Base-by-base conservation (phyloP, 768 basidiomycete genomes). In the Mycena leptocephala region DNA sequence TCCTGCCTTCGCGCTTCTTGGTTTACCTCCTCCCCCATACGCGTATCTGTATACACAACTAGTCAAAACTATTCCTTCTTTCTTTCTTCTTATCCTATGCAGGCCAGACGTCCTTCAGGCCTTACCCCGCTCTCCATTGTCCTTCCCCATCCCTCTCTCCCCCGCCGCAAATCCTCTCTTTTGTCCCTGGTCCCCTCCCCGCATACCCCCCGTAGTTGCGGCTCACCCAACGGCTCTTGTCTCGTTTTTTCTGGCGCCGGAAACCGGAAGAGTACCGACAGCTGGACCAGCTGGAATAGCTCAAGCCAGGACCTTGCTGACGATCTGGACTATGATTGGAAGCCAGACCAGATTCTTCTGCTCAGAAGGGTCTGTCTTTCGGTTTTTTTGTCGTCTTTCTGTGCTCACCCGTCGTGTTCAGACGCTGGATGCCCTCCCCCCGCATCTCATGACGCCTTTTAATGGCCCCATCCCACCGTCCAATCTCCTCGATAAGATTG, bases 231-330 rank as follows among this genome's bases (percentile, higher is more conserved):
- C 77, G 88, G 89, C 65, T 88, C 91, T 3, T 87, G 92, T 71
- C 84, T 92, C 70, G 83, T 93, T 74, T 89, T 92, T 1, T 82
- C 87, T 26, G 72, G 85, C 0, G 83, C 87, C 26, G 74, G 85
- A 73, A 89, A 92, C 85, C 86, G 95, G 77, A 93, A 93, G 83
- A 95, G 94, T 83, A 92, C 93, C 1, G 94, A 95, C 83, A 95
- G 95, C 83, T 95, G 95, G 95, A 94, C 93, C 83, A 95, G 94
- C 80, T 96, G 95, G 95, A 94, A 93, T 83, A 95, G 94, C 80
- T 96, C 95, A 26, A 95, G 92, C 76, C 87, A 88, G 79, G 91
- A 90, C 75, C 87, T 88, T n/a, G 88, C 88, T 10, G 92, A 93
- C 76, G 94, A 94, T 53, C 86, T 90, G 33, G 91, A 92, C 69